Conservation (phyloP, 2,329 filamentous ascomycete genomes). For the Phialophora chinensis region DNA sequence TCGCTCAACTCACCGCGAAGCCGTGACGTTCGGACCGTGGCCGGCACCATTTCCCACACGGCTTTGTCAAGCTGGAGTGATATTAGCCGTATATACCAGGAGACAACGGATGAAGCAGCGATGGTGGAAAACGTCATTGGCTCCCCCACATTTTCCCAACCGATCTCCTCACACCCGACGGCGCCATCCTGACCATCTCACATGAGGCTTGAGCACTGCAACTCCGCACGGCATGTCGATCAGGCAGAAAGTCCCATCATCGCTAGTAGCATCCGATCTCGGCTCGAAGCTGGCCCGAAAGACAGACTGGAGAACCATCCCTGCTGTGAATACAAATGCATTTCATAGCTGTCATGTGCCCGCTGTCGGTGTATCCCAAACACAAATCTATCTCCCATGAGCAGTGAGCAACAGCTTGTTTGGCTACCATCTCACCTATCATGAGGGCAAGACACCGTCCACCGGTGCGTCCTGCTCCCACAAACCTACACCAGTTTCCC, state of each 20-base stretch:
- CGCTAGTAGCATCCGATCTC: not conserved
- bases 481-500: not conserved
- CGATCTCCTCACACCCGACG: slow-evolving; percentile 6
- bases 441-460: not conserved
- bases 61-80: slow-evolving; percentile 12
- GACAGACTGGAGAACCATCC: not conserved
- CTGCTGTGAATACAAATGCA: not conserved
- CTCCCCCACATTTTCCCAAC: slow-evolving; percentile 9
- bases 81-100: slow-evolving; percentile 21
- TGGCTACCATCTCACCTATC: slow-evolving; percentile 5
- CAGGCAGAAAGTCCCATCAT: not conserved
- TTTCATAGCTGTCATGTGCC: slow-evolving; percentile 6
- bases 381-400: slow-evolving; percentile 18
- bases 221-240: slow-evolving; percentile 8
- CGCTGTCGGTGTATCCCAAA: slow-evolving; percentile 1
- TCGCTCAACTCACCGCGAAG: slow-evolving; percentile 17
- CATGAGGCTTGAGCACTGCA: not conserved
- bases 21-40: slow-evolving; percentile 16
- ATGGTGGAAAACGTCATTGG: slow-evolving; percentile 17
- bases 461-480: not conserved
- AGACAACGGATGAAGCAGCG: not conserved
- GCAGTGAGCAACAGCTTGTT: slow-evolving; percentile 2
- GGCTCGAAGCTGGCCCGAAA: not conserved
- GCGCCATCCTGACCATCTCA: not conserved
- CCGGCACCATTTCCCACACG: slow-evolving; percentile 13